These are phyloP conservation scores for Taphrina deformans DNA, from an alignment of 1,139 yeast species.

Conservation along the genomic window DNA sequence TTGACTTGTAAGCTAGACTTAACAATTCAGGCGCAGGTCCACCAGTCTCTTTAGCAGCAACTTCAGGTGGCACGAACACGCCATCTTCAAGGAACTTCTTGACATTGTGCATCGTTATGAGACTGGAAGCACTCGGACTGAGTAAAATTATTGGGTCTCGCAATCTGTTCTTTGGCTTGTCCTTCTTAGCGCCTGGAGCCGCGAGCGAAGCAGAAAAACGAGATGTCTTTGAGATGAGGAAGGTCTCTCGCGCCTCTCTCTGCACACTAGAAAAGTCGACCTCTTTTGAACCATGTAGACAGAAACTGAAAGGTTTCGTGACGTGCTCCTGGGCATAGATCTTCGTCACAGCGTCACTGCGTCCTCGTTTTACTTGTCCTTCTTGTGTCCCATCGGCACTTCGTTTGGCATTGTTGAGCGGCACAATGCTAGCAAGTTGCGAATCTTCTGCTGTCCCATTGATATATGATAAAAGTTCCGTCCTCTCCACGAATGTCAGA, in stretches of 20 bases:
- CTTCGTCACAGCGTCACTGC: constrained; percentile 40
- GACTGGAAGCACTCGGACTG: constrained; percentile 92
- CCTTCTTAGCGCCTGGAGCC: constrained; percentile 10
- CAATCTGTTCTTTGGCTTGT: constrained; percentile 38
- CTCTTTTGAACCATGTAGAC: constrained; percentile 69
- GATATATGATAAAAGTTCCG: constrained; percentile 52
- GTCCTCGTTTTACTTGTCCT: constrained; percentile 33
- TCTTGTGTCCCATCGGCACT: constrained; percentile 34
- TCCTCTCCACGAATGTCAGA: constrained; percentile 80
- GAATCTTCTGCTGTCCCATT: constrained; percentile 16
- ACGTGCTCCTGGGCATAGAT: constrained; percentile 47
- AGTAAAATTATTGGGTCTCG: constrained; percentile 87
- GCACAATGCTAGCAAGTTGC: background rate
- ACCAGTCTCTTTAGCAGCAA: constrained; percentile 40
- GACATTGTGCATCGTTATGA: constrained; percentile 76
- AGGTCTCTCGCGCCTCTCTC: constrained; percentile 40
- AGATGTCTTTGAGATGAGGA: constrained; percentile 32
- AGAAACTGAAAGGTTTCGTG: constrained; percentile 74
- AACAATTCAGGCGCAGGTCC: constrained; percentile 37
- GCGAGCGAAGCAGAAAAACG: constrained; percentile 24
- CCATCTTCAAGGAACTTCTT: constrained; percentile 82
- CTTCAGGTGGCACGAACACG: constrained; percentile 60
- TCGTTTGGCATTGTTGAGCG: background rate
- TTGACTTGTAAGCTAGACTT: constrained; percentile 57
- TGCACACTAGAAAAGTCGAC: constrained; percentile 41